phyloP scores from a whole-genome alignment of 176 grass and related monocot genomes.

The Eleusine coracana region DNA sequence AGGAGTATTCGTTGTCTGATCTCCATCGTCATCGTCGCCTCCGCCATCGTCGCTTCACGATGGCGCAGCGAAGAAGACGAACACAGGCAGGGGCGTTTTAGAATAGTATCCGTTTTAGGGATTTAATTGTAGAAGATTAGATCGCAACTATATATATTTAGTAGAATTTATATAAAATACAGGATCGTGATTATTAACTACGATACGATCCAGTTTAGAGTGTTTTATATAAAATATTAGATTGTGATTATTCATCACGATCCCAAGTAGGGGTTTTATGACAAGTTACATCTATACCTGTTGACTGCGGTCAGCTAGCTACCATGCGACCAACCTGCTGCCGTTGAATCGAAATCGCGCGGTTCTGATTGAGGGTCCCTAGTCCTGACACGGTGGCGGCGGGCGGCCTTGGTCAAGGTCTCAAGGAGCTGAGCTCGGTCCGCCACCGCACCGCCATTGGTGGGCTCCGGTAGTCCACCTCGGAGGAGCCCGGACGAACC shows the following conservation, averaged over 20 bases:
- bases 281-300: too few relatives aligned
- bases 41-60: not conserved
- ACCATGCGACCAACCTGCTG: too few relatives aligned
- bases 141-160: not conserved
- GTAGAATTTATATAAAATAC: not conserved
- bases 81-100: not conserved
- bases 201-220: not conserved
- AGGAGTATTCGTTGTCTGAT: constrained; percentile 62
- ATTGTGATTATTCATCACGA: too few relatives aligned
- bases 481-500: not conserved
- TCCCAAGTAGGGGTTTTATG: too few relatives aligned
- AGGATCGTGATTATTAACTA: not conserved
- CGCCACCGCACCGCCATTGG: not conserved
- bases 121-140: not conserved
- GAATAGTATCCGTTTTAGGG: not conserved
- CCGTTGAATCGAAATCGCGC: too few relatives aligned
- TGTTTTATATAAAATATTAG: too few relatives aligned
- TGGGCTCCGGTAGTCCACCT: not conserved
- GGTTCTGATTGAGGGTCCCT: too few relatives aligned
- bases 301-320: too few relatives aligned
- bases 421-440: not conserved
- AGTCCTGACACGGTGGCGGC: too few relatives aligned
- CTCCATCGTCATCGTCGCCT: constrained; percentile 42
- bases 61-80: not conserved
- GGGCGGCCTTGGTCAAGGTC: too few relatives aligned